Evolutionary conservation across 768 basidiomycete genomes (phyloP), one percentile per base, ranked within the genome.

Genomic region (Polyporus arcularius): DNA sequence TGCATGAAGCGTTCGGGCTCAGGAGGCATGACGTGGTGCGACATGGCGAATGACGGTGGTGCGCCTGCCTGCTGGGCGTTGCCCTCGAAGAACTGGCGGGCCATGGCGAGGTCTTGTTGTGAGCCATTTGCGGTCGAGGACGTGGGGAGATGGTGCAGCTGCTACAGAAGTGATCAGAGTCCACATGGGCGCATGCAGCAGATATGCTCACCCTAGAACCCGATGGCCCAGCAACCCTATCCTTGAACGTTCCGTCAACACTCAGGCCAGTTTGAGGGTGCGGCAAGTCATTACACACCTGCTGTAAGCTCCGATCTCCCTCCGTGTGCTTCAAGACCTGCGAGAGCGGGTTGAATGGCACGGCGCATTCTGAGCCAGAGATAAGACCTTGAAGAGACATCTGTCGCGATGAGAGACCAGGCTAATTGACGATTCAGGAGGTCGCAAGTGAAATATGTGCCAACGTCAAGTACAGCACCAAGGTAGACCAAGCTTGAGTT

Each of bases 321-420:
- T 94, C 92, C 9, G 92, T 85, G 69, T 96, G 90, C 72, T 97
- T 96, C 54, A 95, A 80, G 28, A 98, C 88, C 67, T 93, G 89
- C 2, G 91, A 86, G 28, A 98, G 79, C 2, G 96, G 95, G 71
- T 97, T 98, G 51, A 88, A 80, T 1, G 87, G 79, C 18, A 87
- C 83, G 12, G 89, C 90, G 74, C 95, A 97, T 76, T 98, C 96
- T 46, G 94, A 83, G 58, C 94, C 95, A 60, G 92, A 94, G 62
- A 94, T 84, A 42, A 94, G 78, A 58, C 87, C 81, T 77, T 90
- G 88, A 56, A 92, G 79, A 26, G 90, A 89, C 89, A 91, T 91
- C 35, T 26, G 39, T n/a, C n/a, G n/a, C n/a, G n/a, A n/a, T n/a
- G n/a, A n/a, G n/a, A n/a, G n/a, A n/a, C n/a, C n/a, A n/a, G n/a